Evolutionary conservation across 306 rosid species (phyloP).

Genomic region (Cercis canadensis): DNA sequence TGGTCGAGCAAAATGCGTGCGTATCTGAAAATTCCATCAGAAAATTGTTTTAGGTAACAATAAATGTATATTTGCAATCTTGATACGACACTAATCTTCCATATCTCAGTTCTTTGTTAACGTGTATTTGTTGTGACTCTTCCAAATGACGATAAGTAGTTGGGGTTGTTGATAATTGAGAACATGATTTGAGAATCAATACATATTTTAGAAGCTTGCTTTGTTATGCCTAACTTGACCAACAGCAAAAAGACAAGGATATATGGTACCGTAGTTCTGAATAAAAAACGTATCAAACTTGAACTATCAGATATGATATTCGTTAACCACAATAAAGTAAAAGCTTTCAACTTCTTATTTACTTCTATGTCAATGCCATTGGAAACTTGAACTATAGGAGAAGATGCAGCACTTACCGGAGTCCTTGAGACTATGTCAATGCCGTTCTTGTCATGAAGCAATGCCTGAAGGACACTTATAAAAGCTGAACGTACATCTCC

Average conservation of each 20-base stretch:
- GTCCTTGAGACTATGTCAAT: conserved; percentile 70
- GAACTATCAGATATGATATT: neutral
- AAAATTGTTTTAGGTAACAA: conserved; percentile 3
- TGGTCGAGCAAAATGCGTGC: conserved; percentile 79
- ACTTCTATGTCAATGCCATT: neutral
- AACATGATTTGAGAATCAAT: too few relatives aligned
- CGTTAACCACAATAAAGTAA: neutral
- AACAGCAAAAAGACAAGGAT: neutral
- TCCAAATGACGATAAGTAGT: too few relatives aligned
- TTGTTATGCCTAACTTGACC: conserved; percentile 13
- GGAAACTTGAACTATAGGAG: neutral
- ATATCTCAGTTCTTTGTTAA: neutral
- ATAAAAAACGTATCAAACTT: neutral
- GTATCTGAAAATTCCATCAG: conserved; percentile 54
- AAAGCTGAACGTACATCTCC: conserved; percentile 78
- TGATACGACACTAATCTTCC: neutral
- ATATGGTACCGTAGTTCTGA: neutral
- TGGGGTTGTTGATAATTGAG: too few relatives aligned
- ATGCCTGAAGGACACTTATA: conserved; percentile 69
- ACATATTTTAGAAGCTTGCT: too few relatives aligned
- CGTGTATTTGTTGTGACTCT: too few relatives aligned
- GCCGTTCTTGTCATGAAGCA: conserved; percentile 73
- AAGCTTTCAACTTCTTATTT: neutral
- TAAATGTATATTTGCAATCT: neutral
- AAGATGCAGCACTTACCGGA: conserved; percentile 58